Evolutionary conservation across 75 land plant genomes (phyloP).

Genomic region (Ceratopteris richardii): DNA sequence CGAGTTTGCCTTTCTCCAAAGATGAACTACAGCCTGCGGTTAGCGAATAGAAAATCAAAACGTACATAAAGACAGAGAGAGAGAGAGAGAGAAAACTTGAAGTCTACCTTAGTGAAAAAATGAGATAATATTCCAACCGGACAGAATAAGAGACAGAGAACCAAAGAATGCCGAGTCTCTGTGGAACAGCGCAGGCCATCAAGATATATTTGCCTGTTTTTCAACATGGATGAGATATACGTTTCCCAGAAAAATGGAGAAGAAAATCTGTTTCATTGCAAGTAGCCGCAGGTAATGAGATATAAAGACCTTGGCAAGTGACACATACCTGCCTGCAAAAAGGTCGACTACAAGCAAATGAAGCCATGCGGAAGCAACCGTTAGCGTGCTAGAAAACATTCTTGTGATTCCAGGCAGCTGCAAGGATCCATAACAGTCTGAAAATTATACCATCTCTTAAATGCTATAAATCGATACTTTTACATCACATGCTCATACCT

Average conservation of each 20-base stretch:
- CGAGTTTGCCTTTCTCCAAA: background rate
- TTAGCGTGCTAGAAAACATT: conserved; percentile 86
- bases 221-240: background rate
- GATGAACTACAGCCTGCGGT: background rate
- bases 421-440: background rate
- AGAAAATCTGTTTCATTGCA: background rate
- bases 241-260: background rate
- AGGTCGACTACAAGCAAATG: conserved; percentile 84
- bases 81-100: background rate
- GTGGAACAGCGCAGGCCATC: conserved; percentile 67
- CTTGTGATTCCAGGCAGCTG: conserved; percentile 84
- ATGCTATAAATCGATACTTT: background rate
- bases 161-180: conserved; percentile 90
- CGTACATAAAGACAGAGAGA: background rate
- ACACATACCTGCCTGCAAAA: conserved; percentile 80
- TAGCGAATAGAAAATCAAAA: background rate
- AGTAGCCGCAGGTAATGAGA: conserved; percentile 7
- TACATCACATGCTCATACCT: conserved; percentile 35
- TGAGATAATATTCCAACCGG: conserved; percentile 82
- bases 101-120: conserved; percentile 58
- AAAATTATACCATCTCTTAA: background rate
- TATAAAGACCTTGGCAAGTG: too few relatives aligned
- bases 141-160: conserved; percentile 79
- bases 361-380: conserved; percentile 95
- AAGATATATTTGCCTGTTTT: conserved; percentile 68